Conservation (phyloP, 1,284 basidiomycete species). For the Leucoagaricus sp. region DNA sequence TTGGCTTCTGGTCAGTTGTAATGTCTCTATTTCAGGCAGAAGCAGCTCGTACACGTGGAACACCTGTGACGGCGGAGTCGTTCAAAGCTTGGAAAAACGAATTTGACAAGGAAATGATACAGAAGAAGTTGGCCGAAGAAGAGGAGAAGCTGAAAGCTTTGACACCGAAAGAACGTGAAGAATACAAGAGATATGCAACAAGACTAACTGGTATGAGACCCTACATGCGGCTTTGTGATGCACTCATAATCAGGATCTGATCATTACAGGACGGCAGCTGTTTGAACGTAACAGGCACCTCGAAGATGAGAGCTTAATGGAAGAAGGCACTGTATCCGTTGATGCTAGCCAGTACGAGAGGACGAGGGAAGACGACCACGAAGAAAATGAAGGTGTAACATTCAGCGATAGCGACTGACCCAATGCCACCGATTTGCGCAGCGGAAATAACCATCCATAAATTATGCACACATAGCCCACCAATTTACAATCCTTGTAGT, state of each 20-base stretch:
- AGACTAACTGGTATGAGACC: slow-evolving; percentile 67
- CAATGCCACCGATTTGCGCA: slow-evolving; percentile 1
- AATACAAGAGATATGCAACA: slow-evolving; percentile 67
- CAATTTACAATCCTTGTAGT: slow-evolving; percentile 41
- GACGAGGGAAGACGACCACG: slow-evolving; percentile 48
- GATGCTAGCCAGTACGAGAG: slow-evolving; percentile 88
- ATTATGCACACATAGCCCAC: slow-evolving; percentile 10
- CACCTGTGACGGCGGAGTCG: slow-evolving; percentile 81
- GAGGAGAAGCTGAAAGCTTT: slow-evolving; percentile 81
- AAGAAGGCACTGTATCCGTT: slow-evolving; percentile 84
- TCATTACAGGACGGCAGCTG: slow-evolving; percentile 76
- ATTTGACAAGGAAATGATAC: slow-evolving; percentile 72
- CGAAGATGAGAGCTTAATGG: slow-evolving; percentile 75
- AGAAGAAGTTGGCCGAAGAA: slow-evolving; percentile 68
- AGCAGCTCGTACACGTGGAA: slow-evolving; percentile 86
- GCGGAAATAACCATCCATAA: not conserved
- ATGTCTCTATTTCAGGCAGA: slow-evolving; percentile 63
- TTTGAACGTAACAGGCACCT: slow-evolving; percentile 82
- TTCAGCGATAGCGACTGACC: slow-evolving; percentile 83
- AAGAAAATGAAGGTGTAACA: slow-evolving; percentile 58
- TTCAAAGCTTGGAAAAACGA: slow-evolving; percentile 83
- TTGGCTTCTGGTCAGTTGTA: not conserved
- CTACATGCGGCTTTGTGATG: slow-evolving; percentile 10
- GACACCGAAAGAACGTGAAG: slow-evolving; percentile 87
- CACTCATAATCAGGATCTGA: slow-evolving; percentile 15